Percentiles rank a stretch among this genome's conserved stretches.
These are phyloP conservation scores for Somion occarium DNA, from an alignment of 1,284 basidiomycete genomes.

Conservation along the genomic window DNA sequence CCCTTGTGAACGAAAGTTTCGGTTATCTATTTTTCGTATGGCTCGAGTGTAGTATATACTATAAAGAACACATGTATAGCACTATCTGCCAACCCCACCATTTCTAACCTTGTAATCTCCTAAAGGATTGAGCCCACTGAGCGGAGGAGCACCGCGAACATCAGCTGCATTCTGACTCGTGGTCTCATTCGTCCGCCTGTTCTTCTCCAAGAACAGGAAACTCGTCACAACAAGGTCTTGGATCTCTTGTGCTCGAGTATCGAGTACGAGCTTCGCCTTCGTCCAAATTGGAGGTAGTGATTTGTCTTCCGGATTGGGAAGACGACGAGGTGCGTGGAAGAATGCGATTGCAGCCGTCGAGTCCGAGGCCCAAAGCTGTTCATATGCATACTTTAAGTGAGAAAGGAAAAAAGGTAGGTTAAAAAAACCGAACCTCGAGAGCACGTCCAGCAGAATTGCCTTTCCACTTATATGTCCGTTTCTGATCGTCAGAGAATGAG, in stretches of 20 bases:
- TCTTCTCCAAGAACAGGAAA: conserved; percentile 35
- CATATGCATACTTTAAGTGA: not conserved
- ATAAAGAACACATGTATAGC: too few species aligned
- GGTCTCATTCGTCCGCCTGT: conserved; percentile 16
- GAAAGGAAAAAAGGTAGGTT: not conserved
- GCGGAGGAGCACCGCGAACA: conserved; percentile 7
- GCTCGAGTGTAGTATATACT: too few species aligned
- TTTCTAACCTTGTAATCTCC: conserved; percentile 10
- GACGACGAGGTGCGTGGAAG: conserved; percentile 28
- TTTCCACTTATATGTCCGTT: conserved; percentile 37
- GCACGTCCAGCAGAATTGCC: conserved; percentile 30
- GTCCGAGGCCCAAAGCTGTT: conserved; percentile 33
- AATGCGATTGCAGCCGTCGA: conserved; percentile 29
- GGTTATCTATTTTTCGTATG: not conserved
- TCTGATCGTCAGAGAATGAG: conserved; percentile 31
- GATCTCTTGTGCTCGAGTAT: conserved; percentile 30
- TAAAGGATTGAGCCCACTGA: conserved; percentile 5
- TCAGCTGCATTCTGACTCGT: conserved; percentile 14
- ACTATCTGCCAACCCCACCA: conserved; percentile 7
- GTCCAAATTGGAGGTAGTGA: conserved; percentile 15
- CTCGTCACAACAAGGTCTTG: conserved; percentile 34
- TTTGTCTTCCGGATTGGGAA: conserved; percentile 15
- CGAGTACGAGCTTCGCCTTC: conserved; percentile 30
- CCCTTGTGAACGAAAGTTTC: not conserved
- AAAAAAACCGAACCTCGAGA: conserved; percentile 27